Conservation (phyloP, 805 yeast species). For the Saccharomyces jurei region DNA sequence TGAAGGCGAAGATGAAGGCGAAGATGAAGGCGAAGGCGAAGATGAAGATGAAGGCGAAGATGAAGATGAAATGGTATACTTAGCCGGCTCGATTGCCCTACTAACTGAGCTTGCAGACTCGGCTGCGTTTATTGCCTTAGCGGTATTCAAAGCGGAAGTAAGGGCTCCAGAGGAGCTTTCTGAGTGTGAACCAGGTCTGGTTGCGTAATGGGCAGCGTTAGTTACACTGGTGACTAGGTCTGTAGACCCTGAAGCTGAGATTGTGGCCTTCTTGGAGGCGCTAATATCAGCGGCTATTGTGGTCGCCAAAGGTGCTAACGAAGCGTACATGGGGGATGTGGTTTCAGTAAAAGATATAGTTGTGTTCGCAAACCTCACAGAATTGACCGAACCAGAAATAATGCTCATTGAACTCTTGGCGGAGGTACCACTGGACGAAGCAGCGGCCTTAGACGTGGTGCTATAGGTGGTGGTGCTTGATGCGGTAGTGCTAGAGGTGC, state of each 20-base stretch:
- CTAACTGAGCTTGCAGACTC: not conserved
- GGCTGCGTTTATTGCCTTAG: not conserved
- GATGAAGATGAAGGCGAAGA: too few relatives aligned
- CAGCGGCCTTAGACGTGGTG: not conserved
- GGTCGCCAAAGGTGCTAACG: not conserved
- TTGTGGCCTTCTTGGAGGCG: not conserved
- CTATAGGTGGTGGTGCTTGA: not conserved
- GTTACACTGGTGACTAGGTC: not conserved
- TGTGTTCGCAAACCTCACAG: not conserved
- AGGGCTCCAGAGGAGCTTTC: slow-evolving; percentile 5
- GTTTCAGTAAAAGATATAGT: not conserved
- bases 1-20: too few relatives aligned
- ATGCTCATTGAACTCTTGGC: not conserved
- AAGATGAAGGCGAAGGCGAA: too few relatives aligned
- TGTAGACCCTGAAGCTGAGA: not conserved
- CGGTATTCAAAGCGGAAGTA: not conserved
- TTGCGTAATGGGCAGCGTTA: slow-evolving; percentile 1
- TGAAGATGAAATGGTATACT: not conserved
- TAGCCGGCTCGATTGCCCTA: not conserved
- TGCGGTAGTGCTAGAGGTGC: not conserved
- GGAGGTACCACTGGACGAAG: not conserved
- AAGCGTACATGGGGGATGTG: not conserved
- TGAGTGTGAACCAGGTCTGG: slow-evolving; percentile 4
- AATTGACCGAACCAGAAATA: not conserved
- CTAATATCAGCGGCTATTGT: not conserved